Percentiles rank a stretch among this genome's conserved stretches.
Evolutionary conservation across 257 asterid genomes (phyloP).

Genomic region (Dorcoceras hygrometricum): DNA sequence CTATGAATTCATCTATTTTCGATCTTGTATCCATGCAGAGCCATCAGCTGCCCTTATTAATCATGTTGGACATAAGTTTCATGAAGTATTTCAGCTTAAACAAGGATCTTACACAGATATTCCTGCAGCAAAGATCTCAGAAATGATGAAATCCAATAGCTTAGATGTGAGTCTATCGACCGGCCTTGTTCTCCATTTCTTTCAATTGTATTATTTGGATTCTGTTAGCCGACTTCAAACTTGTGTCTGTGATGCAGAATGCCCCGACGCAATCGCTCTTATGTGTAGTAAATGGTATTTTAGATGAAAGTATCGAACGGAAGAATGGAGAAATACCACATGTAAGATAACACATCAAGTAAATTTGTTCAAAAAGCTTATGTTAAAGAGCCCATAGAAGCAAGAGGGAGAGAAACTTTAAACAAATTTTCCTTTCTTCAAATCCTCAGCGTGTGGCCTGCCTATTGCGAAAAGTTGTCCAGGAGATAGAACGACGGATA

Average conservation of each 20-base stretch:
- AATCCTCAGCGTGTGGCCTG: constrained; percentile 73
- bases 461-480: constrained; percentile 81
- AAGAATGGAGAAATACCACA: constrained; percentile 89
- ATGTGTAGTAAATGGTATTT: constrained; percentile 71
- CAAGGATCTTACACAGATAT: constrained; percentile 73
- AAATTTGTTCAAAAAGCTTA: background rate
- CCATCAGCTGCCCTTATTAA: constrained; percentile 44
- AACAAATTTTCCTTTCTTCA: constrained; percentile 22
- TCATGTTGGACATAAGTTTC: constrained; percentile 66
- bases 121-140: constrained; percentile 69
- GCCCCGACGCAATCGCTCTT: constrained; percentile 93
- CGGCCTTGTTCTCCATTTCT: constrained; percentile 1
- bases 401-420: background rate
- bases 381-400: background rate
- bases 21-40: constrained; percentile 27
- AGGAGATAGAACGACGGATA: constrained; percentile 91
- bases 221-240: constrained; percentile 6
- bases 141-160: constrained; percentile 91
- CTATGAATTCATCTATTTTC: background rate
- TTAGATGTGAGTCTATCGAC: constrained; percentile 61
- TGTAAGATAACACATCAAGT: constrained; percentile 37
- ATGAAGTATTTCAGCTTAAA: constrained; percentile 80
- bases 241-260: constrained; percentile 48
- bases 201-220: constrained; percentile 5
- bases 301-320: constrained; percentile 80